Conservation (phyloP, 140 eudicot genomes). For the Anethum foeniculum region DNA sequence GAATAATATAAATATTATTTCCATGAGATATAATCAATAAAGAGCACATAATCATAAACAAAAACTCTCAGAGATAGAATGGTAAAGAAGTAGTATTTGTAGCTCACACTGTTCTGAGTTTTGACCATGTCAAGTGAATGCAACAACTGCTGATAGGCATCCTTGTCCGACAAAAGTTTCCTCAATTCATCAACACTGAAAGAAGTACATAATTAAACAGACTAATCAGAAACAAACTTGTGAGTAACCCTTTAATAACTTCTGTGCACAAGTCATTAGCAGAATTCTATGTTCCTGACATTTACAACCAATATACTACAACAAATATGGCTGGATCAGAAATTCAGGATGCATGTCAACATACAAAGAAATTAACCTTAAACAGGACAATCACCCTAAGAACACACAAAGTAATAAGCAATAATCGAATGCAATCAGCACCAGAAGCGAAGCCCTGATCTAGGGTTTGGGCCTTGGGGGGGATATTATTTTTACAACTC, state of each 20-base stretch:
- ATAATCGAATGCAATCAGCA: no score
- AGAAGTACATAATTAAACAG: constrained; percentile 4
- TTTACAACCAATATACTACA: not conserved
- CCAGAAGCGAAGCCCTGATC: no score
- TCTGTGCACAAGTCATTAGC: not conserved
- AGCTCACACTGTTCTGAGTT: constrained; percentile 71
- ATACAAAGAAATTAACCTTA: no score
- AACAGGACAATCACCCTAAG: no score
- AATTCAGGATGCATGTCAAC: no score
- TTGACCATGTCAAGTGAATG: constrained; percentile 70
- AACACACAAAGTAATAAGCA: no score
- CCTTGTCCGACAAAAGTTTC: constrained; percentile 60
- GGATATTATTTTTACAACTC: no score
- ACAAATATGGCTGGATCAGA: no score
- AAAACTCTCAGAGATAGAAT: not conserved
- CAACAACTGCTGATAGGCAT: constrained; percentile 67
- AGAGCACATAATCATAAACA: not conserved
- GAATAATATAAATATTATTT: not conserved
- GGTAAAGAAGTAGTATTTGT: not conserved
- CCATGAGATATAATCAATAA: not conserved
- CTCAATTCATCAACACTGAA: constrained; percentile 68
- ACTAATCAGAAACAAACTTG: not conserved
- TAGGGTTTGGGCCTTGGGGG: no score
- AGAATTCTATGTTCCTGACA: not conserved
- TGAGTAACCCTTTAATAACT: not conserved